phyloP scores from a whole-genome alignment of 1,139 yeast genomes.

The Kodamaea derodonti region DNA sequence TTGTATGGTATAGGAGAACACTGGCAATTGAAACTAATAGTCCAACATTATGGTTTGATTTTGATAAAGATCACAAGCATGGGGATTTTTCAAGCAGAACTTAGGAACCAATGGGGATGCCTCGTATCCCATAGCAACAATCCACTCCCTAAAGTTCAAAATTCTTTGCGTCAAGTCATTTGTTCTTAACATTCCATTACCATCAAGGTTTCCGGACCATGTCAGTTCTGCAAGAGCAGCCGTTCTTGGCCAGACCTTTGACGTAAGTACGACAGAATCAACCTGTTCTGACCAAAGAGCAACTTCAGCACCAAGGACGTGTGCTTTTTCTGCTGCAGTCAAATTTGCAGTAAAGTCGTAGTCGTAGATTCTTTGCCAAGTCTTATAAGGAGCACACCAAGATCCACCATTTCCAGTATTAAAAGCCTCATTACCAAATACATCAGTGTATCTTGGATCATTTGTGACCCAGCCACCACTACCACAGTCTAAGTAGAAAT shows the following conservation, averaged over 20 bases:
- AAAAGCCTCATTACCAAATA: conserved; percentile 20
- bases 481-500: conserved; percentile 47
- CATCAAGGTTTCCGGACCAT: conserved; percentile 44
- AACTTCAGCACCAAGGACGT: conserved; percentile 43
- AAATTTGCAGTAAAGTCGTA: conserved; percentile 35
- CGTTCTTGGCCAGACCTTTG: conserved; percentile 46
- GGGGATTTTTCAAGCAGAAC: conserved; percentile 39
- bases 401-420: conserved; percentile 37
- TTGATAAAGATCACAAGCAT: conserved; percentile 32
- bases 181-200: conserved; percentile 28
- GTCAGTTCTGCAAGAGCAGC: conserved; percentile 46
- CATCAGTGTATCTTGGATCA: conserved; percentile 34
- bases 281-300: conserved; percentile 46
- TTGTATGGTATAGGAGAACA: too few species aligned
- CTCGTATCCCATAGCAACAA: conserved; percentile 34
- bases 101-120: conserved; percentile 42
- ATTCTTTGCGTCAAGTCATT: conserved; percentile 37
- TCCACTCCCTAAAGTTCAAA: conserved; percentile 41
- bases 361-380: conserved; percentile 46
- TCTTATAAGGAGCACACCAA: conserved; percentile 51
- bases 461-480: conserved; percentile 41
- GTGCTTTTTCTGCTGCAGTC: conserved; percentile 28
- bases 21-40: too few species aligned
- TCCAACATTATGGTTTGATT: conserved; percentile 11
- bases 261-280: conserved; percentile 35